Evolutionary conservation across 805 yeast genomes (phyloP), one percentile per base, ranked within the genome.

Genomic region (Cyberlindnera galapagoensis): DNA sequence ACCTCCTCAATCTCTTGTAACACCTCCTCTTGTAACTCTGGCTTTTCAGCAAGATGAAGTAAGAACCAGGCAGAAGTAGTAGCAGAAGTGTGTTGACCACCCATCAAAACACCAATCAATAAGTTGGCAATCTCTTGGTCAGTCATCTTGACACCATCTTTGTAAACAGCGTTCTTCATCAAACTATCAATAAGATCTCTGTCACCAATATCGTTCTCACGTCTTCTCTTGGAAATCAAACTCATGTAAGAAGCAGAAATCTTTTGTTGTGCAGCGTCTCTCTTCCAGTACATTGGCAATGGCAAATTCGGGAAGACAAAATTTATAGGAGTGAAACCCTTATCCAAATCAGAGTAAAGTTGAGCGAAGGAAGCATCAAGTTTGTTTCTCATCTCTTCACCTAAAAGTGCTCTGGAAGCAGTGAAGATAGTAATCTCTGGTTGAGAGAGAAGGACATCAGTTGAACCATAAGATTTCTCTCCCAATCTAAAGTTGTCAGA

Each of bases 41-140:
- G 94, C 51, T 75, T 69, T 50, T 81, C 94, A 44, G 87, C 97
- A 40, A 92, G 69, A 56, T 92, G 97, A 44, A 92, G 70, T 54
- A 92, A 65, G 52, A 78, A 77, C 98, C 98, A 92, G 12, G 97
- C 82, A 24, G 95, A 83, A 15, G 98, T 92, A 16, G 97, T 74
- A 26, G 97, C 92, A 42, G 95, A 82, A 18, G 98, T 92, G 60
- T 92, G 98, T 67, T 92, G 98, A 42, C 98, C 98, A 51, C 98
- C 98, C 98, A 92, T 92, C 40, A 92, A 69, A 34, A 92, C 81
- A 59, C 97, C 98, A 60, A 92, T 90, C 58, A 87, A 67, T 59
- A 92, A 68, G 61, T 88, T 83, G 30, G 97, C 92, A 53, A 92
- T 86, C 63, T 92, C 95, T 57, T 80, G 79, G 59, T 92, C 98